A percentile compares a stretch with the other conserved stretches of the same genome.
Evolutionary conservation across 768 basidiomycete species (phyloP).

Genomic region (Cubamyces lactineus): DNA sequence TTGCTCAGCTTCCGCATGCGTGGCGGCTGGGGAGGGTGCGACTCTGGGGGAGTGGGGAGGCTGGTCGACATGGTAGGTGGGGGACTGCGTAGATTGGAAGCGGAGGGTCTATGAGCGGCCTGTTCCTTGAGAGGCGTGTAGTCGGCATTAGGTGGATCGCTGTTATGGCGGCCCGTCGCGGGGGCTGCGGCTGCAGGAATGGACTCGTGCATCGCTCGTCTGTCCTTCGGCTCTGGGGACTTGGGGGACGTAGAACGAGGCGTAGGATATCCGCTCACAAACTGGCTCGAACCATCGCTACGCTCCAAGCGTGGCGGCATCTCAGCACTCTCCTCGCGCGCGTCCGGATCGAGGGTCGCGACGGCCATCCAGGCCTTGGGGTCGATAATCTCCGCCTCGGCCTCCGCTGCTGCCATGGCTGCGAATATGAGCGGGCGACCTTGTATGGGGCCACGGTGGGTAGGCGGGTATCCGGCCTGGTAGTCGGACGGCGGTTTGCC

Average conservation of each 20-base stretch:
- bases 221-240: slow-evolving; percentile 9
- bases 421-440: slow-evolving; percentile 68
- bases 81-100: slow-evolving; percentile 9
- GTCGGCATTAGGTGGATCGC: not conserved
- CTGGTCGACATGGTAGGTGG: not conserved
- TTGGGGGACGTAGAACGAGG: slow-evolving; percentile 26
- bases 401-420: slow-evolving; percentile 44
- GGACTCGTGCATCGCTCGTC: not conserved
- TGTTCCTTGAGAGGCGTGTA: not conserved
- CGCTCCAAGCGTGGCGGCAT: not conserved
- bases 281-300: slow-evolving; percentile 21
- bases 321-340: not conserved
- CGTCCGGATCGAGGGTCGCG: slow-evolving; percentile 13
- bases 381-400: slow-evolving; percentile 19
- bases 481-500: not conserved
- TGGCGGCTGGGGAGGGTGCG: not conserved
- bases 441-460: slow-evolving; percentile 29
- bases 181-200: not conserved
- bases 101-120: not conserved
- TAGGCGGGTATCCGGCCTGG: not conserved
- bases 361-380: slow-evolving; percentile 25
- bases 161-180: not conserved
- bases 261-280: slow-evolving; percentile 29
- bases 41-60: slow-evolving; percentile 24
- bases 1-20: slow-evolving; percentile 29